A percentile compares a stretch with the other conserved stretches of the same genome.
phyloP scores from a whole-genome alignment of 306 rosid species.

The Luffa acutangula region DNA sequence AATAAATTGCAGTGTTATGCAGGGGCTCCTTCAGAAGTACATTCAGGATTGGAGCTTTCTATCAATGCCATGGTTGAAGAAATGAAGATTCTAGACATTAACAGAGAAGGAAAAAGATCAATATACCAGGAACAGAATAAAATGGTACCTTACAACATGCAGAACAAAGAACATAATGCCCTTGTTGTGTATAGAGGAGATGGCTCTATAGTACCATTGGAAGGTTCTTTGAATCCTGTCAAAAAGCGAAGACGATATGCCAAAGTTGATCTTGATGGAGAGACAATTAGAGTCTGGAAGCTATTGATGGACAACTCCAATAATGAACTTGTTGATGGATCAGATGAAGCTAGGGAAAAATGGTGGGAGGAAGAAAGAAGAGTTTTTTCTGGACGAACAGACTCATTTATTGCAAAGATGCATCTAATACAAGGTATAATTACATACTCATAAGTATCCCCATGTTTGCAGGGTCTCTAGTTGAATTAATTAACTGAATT shows the following conservation, averaged over 20 bases:
- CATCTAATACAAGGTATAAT: conserved; percentile 23
- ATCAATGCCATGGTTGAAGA: conserved; percentile 32
- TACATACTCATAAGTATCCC: not conserved
- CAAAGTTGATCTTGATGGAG: conserved; percentile 81
- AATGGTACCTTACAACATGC: conserved; percentile 32
- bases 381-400: conserved; percentile 14
- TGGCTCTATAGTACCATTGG: conserved; percentile 49
- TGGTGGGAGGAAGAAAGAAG: conserved; percentile 30
- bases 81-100: conserved; percentile 36
- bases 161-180: conserved; percentile 29
- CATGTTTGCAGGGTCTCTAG: not conserved
- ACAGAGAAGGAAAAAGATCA: conserved; percentile 31
- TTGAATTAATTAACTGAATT: not conserved
- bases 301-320: conserved; percentile 70
- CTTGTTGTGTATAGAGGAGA: conserved; percentile 29
- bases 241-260: conserved; percentile 62
- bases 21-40: conserved; percentile 23
- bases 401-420: conserved; percentile 23
- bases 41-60: conserved; percentile 10
- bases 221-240: conserved; percentile 27
- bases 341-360: conserved; percentile 14
- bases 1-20: conserved; percentile 15
- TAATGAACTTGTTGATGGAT: conserved; percentile 73
- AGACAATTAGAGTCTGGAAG: conserved; percentile 86
- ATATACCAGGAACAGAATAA: conserved; percentile 30